Conservation (phyloP, 352 stramenopile species). For the Elongisporangium anandrum region DNA sequence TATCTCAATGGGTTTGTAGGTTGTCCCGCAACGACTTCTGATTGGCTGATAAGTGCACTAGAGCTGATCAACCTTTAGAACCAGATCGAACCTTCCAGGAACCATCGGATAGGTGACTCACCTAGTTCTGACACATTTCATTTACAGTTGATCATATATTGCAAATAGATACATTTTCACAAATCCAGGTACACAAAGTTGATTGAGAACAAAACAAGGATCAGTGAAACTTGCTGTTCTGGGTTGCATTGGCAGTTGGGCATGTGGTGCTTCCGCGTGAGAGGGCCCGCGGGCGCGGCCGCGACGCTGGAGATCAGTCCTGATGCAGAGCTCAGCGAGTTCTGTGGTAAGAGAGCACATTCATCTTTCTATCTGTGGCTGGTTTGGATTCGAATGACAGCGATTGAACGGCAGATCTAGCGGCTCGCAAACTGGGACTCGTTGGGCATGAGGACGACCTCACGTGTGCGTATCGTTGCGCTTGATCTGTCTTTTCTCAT, state of each 20-base stretch:
- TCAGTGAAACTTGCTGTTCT: too few relatives aligned
- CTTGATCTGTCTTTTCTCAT: neutral
- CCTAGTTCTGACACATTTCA: neutral
- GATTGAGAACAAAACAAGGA: neutral
- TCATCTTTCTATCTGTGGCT: neutral
- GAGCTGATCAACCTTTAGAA: neutral
- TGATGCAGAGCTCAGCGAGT: slow-evolving; percentile 26
- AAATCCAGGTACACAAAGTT: neutral
- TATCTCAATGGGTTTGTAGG: neutral
- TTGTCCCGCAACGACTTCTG: neutral
- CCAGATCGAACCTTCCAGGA: neutral
- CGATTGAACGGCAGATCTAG: slow-evolving; percentile 25
- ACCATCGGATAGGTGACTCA: neutral
- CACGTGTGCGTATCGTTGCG: slow-evolving; percentile 34
- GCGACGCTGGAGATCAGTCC: slow-evolving; percentile 46
- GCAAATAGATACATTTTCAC: neutral
- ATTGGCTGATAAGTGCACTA: neutral
- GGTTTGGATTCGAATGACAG: neutral
- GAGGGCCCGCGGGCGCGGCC: slow-evolving; percentile 50
- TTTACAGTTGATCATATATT: too few relatives aligned
- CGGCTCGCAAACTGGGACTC: slow-evolving; percentile 35
- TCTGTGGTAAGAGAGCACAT: slow-evolving; percentile 41
- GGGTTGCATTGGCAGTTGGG: neutral
- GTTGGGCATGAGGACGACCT: slow-evolving; percentile 28
- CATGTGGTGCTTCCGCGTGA: slow-evolving; percentile 69